Base-by-base conservation (phyloP, 192 early-diverging fungal genomes). In the Rhizophagus sp. region DNA sequence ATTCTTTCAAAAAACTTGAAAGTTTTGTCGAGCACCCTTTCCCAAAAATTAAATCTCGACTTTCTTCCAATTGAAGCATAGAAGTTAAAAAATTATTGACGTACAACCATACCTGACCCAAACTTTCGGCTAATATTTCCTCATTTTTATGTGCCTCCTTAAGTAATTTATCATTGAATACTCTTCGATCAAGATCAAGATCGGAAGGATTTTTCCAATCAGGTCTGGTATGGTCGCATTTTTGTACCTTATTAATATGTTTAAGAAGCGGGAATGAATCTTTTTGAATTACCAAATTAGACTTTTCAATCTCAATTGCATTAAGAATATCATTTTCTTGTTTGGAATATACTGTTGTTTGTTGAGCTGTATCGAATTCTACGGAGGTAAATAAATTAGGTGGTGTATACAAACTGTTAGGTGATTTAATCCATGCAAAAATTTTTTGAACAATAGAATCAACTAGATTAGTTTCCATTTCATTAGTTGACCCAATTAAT, bases 191-290 rank as follows among this genome's bases (percentile, higher is more conserved):
- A 49, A 88, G 82, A 62, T 95, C 93, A 44, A 95, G 85, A 80
- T 95, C 93, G 0, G 88, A 83, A 15, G 93, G 93, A 76, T 85
- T 86, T 77, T 89, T 89, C 64, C 88, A 88, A 49, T 90, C 88
- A 7, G 90, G 86, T 76, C 88, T 90, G 4, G 86, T 90, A 83
- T 95, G 93, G 79, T 91, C 82, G 82, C 93, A 95, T 12, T 91
- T 87, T 62, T 91, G 86, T 5, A 84, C 66, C 75, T 92, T 91
- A 33, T 84, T 88, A 30, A 90, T 93, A 73, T 91, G 88, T 69
- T 92, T 92, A 36, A 95, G 81, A 44, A 93, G 80, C 62, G 89
- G 90, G 68, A 93, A 95, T 49, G 83, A 82, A 8, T 90, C 83
- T 13, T 88, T 89, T 6, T 89, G 87, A 69, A 95, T 83, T 62